These are phyloP conservation scores for Blastomyces gilchristii DNA, from an alignment of 2,329 filamentous ascomycete genomes.

Conservation along the genomic window DNA sequence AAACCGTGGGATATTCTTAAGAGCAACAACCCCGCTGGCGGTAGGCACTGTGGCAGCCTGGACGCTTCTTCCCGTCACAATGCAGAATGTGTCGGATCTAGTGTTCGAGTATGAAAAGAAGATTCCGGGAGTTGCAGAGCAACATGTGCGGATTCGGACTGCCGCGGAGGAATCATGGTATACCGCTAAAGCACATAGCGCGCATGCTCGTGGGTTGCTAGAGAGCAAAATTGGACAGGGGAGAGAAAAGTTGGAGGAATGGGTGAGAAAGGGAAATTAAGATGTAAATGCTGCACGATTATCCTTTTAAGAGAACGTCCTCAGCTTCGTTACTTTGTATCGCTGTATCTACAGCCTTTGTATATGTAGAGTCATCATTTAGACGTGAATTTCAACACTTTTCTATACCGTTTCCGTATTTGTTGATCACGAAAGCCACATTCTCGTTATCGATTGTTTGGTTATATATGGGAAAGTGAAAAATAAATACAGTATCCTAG, in stretches of 20 bases:
- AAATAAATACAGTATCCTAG: background rate
- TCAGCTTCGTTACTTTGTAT: background rate
- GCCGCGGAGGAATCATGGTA: constrained; percentile 58
- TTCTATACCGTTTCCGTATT: background rate
- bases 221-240: constrained; percentile 70
- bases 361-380: constrained; percentile 5
- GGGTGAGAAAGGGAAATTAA: constrained; percentile 85
- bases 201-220: constrained; percentile 60
- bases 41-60: constrained; percentile 77
- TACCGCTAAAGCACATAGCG: constrained; percentile 64
- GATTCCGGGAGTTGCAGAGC: constrained; percentile 71
- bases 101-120: constrained; percentile 88
- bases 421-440: background rate
- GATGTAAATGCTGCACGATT: background rate
- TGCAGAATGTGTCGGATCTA: constrained; percentile 75
- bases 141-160: constrained; percentile 63
- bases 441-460: background rate
- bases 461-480: background rate
- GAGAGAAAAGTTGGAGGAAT: constrained; percentile 69
- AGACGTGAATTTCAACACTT: background rate
- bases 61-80: constrained; percentile 77
- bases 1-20: constrained; percentile 75
- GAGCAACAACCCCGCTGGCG: constrained; percentile 63
- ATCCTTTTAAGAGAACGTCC: background rate
- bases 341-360: constrained; percentile 6